Evolutionary conservation across 352 stramenopile species (phyloP).

Genomic region (Globisporangium sylvaticum): DNA sequence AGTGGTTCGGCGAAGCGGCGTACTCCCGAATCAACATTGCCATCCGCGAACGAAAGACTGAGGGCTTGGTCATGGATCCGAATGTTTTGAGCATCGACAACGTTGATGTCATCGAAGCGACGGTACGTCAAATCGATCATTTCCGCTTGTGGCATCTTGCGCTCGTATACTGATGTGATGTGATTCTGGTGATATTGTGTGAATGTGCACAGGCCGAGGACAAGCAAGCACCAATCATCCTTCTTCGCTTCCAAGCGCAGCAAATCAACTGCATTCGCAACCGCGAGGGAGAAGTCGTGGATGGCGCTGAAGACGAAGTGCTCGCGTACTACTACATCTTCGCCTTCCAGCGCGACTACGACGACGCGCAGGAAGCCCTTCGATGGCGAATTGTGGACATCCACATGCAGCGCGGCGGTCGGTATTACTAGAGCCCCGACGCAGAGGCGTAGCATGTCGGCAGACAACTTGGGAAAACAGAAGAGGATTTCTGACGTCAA

Average conservation of each 20-base stretch:
- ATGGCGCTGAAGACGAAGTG: slow-evolving; percentile 96
- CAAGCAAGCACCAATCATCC: slow-evolving; percentile 92
- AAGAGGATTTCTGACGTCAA: too few relatives aligned
- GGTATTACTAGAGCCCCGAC: slow-evolving; percentile 65
- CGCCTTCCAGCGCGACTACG: slow-evolving; percentile 96
- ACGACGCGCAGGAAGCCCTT: slow-evolving; percentile 88
- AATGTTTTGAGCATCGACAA: slow-evolving; percentile 97
- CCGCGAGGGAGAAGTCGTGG: slow-evolving; percentile 94
- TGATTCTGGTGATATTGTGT: not conserved
- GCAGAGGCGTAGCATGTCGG: not conserved
- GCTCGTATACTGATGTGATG: not conserved
- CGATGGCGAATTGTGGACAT: slow-evolving; percentile 87
- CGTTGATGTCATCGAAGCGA: slow-evolving; percentile 94
- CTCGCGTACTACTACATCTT: slow-evolving; percentile 97
- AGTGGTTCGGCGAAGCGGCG: slow-evolving; percentile 94
- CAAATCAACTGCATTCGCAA: slow-evolving; percentile 99
- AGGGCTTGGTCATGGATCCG: slow-evolving; percentile 91
- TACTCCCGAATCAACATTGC: slow-evolving; percentile 94
- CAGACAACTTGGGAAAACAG: too few relatives aligned
- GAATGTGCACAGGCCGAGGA: slow-evolving; percentile 63
- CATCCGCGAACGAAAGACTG: slow-evolving; percentile 92
- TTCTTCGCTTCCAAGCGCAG: slow-evolving; percentile 97
- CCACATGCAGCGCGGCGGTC: slow-evolving; percentile 75
- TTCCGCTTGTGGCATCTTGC: too few relatives aligned
- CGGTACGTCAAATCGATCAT: slow-evolving; percentile 31